Conservation (phyloP, 352 stramenopile species). For the Phytopythium kandeliae region DNA sequence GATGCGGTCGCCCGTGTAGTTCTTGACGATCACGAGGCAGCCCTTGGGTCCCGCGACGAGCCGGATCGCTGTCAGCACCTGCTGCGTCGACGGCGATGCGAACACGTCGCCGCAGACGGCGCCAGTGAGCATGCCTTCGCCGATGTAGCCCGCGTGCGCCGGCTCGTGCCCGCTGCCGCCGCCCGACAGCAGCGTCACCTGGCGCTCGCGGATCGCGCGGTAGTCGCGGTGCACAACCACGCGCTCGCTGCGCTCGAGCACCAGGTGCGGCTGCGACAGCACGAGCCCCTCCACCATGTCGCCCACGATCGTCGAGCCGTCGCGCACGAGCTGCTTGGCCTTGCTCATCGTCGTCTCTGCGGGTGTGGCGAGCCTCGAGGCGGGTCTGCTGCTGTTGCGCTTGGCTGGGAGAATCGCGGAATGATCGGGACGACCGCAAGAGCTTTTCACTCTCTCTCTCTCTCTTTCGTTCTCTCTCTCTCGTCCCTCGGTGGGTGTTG, state of each 20-base stretch:
- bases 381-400: no score
- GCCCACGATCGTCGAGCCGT: constrained; percentile 46
- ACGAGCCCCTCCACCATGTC: constrained; percentile 80
- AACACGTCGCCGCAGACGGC: constrained; percentile 97
- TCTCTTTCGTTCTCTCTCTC: no score
- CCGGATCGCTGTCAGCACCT: constrained; percentile 95
- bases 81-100: constrained; percentile 90
- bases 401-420: not conserved
- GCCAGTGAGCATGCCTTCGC: constrained; percentile 94
- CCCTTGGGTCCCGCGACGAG: constrained; percentile 72
- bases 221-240: constrained; percentile 77
- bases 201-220: constrained; percentile 43
- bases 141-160: constrained; percentile 95
- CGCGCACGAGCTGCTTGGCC: constrained; percentile 46
- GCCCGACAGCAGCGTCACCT: constrained; percentile 76
- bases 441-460: no score
- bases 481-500: no score
- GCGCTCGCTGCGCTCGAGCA: constrained; percentile 51
- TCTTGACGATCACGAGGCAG: constrained; percentile 97
- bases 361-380: not conserved
- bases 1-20: constrained; percentile 98
- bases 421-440: no score
- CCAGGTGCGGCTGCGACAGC: constrained; percentile 54
- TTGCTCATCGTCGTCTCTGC: constrained; percentile 18
- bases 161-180: constrained; percentile 92